Conservation (phyloP, 1,139 yeast genomes). For the Taphrina deformans region DNA sequence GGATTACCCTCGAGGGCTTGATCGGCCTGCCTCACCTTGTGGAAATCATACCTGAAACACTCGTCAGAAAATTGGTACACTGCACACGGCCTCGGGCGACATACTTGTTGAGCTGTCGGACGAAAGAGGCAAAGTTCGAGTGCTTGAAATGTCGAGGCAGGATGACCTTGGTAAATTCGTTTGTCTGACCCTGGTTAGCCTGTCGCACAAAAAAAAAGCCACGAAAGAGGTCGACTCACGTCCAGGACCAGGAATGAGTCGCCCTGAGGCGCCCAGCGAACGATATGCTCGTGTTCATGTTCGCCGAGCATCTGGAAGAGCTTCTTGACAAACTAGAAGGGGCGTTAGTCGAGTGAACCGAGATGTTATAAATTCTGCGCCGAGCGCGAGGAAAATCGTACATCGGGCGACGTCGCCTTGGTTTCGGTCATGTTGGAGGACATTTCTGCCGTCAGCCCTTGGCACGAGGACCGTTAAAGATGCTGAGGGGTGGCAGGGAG, state of each 20-base stretch:
- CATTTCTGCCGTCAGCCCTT: background rate
- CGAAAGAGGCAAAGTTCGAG: conserved; percentile 90
- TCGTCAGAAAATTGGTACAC: conserved; percentile 87
- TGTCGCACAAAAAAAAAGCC: background rate
- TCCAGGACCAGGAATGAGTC: conserved; percentile 86
- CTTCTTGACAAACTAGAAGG: conserved; percentile 23
- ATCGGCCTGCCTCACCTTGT: conserved; percentile 69
- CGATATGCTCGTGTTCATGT: conserved; percentile 67
- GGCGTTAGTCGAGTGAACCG: background rate
- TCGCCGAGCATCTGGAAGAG: conserved; percentile 72
- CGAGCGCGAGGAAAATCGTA: background rate
- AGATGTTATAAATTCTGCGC: background rate
- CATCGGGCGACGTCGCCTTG: conserved; percentile 24
- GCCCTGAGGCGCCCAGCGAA: conserved; percentile 79
- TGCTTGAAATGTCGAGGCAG: conserved; percentile 93
- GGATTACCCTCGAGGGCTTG: conserved; percentile 48
- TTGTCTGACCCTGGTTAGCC: conserved; percentile 88
- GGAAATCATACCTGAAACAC: conserved; percentile 70
- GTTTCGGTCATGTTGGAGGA: conserved; percentile 1
- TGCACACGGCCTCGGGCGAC: conserved; percentile 63
- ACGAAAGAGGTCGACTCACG: conserved; percentile 39
- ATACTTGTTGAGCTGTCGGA: conserved; percentile 82
- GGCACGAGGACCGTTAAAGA: no score
- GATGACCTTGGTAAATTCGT: conserved; percentile 77
- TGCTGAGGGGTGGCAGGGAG: no score